Evolutionary conservation across 192 early-diverging fungal species (phyloP).

Genomic region (Linnemannia hyalina): DNA sequence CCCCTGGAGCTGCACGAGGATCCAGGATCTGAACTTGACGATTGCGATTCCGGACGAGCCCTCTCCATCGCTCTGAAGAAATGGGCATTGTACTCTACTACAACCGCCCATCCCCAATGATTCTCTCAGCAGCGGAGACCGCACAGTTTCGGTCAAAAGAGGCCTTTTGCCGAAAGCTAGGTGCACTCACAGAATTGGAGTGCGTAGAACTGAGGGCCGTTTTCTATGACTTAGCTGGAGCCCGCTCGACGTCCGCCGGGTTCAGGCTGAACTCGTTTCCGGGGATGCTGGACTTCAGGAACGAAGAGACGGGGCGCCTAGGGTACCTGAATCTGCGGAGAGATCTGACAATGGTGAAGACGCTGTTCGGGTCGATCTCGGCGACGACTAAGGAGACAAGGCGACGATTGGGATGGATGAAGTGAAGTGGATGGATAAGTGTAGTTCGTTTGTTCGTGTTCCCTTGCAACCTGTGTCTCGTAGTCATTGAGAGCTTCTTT

Average conservation of each 20-base stretch:
- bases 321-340: not conserved
- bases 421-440: not conserved
- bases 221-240: not conserved
- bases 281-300: not conserved
- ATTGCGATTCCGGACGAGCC: not conserved
- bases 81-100: not conserved
- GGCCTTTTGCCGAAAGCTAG: not conserved
- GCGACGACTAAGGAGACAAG: not conserved
- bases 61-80: not conserved
- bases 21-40: not conserved
- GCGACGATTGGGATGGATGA: not conserved
- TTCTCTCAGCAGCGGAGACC: not conserved
- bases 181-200: not conserved
- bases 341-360: not conserved
- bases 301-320: not conserved
- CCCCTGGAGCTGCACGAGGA: not conserved
- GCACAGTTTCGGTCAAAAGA: not conserved
- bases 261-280: not conserved
- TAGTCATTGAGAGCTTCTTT: no score
- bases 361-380: not conserved
- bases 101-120: not conserved
- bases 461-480: no score
- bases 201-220: not conserved
- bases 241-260: not conserved
- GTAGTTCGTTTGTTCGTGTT: no score